phyloP scores from a whole-genome alignment of 306 rosid genomes.

The Inga laurina region DNA sequence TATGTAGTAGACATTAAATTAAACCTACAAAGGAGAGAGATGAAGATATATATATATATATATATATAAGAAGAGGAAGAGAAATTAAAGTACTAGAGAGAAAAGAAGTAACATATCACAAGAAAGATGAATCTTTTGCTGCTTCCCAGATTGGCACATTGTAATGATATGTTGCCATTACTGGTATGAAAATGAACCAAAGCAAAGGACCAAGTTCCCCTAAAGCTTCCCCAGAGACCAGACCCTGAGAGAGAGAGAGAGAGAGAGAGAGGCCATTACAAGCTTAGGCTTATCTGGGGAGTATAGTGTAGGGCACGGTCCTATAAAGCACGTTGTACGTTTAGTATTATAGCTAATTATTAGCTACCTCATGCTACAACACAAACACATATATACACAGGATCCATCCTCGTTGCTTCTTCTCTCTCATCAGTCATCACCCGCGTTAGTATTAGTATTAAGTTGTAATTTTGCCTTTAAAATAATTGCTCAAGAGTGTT shows the following conservation, averaged over 20 bases:
- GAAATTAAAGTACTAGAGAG: background rate
- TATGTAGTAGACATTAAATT: no score
- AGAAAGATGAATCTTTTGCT: background rate
- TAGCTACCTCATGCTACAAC: background rate
- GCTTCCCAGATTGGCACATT: background rate
- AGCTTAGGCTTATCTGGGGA: slow-evolving; percentile 17
- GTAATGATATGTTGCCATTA: slow-evolving; percentile 4
- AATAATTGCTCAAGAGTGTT: no score
- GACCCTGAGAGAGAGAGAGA: background rate
- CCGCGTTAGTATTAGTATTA: background rate
- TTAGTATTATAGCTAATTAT: background rate
- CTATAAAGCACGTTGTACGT: background rate
- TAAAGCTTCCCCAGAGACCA: background rate
- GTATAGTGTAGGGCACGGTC: background rate
- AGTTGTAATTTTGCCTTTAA: no score
- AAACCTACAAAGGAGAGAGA: background rate
- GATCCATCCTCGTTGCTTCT: background rate
- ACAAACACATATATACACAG: background rate
- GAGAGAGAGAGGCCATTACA: background rate
- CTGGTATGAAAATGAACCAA: background rate
- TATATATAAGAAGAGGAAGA: background rate
- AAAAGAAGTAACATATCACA: background rate
- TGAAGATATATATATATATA: background rate
- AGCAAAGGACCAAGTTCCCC: background rate
- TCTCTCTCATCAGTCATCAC: background rate